Percentiles rank a stretch among this genome's conserved stretches.
Conservation (phyloP, 139 green algal genomes). For the Chlamydomonas urium region DNA sequence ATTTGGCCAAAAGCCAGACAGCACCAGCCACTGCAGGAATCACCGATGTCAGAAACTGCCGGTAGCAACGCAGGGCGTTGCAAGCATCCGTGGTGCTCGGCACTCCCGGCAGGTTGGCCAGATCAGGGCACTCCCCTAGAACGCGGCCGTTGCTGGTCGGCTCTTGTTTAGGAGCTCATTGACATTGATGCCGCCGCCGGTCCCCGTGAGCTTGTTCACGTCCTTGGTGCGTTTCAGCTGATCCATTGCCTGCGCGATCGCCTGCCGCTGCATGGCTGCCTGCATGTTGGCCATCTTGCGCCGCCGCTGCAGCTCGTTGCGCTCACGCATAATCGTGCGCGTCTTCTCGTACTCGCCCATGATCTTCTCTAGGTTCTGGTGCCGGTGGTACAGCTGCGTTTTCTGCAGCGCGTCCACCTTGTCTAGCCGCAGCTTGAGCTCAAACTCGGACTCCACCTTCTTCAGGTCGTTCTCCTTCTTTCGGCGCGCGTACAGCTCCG, state of each 20-base stretch:
- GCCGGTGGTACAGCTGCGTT: slow-evolving; percentile 56
- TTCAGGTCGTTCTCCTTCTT: slow-evolving; percentile 54
- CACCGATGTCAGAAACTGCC: too few relatives aligned
- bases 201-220: slow-evolving; percentile 28
- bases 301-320: slow-evolving; percentile 51
- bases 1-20: too few relatives aligned
- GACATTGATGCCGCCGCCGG: slow-evolving; percentile 15
- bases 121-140: too few relatives aligned
- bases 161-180: slow-evolving; percentile 13
- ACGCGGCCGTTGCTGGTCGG: slow-evolving; percentile 15
- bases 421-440: slow-evolving; percentile 54
- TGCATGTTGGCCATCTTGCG: slow-evolving; percentile 78
- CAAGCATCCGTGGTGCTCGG: too few relatives aligned
- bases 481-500: slow-evolving; percentile 39
- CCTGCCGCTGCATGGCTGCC: slow-evolving; percentile 63
- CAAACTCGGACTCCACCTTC: slow-evolving; percentile 46
- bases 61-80: too few relatives aligned
- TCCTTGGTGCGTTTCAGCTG: slow-evolving; percentile 41
- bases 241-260: slow-evolving; percentile 48
- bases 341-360: slow-evolving; percentile 63
- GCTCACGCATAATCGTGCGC: slow-evolving; percentile 42
- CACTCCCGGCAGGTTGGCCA: too few relatives aligned
- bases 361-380: slow-evolving; percentile 69
- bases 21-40: too few relatives aligned
- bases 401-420: slow-evolving; percentile 60